These are phyloP conservation scores for Solanum appendiculatum DNA, from an alignment of 257 asterid species.

Conservation along the genomic window DNA sequence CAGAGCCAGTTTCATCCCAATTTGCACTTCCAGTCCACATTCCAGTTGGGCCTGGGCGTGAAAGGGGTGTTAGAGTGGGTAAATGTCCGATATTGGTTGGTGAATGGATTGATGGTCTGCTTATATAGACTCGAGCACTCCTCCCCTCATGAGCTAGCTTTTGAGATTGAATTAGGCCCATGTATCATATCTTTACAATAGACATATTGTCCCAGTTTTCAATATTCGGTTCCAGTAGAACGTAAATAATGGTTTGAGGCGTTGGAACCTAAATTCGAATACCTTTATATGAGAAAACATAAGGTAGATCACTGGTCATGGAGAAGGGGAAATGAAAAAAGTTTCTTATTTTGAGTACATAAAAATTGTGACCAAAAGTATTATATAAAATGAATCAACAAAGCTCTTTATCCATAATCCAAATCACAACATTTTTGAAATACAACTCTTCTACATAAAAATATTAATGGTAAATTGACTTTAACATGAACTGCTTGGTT, in stretches of 20 bases:
- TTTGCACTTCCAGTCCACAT: too few species aligned
- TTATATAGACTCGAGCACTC: not conserved
- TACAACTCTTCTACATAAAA: not conserved
- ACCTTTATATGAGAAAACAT: too few species aligned
- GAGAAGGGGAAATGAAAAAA: not conserved
- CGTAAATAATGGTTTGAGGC: too few species aligned
- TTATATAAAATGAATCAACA: not conserved
- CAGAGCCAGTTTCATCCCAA: not conserved
- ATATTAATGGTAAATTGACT: not conserved
- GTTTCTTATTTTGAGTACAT: not conserved
- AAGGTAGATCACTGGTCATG: not conserved
- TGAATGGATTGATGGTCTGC: not conserved
- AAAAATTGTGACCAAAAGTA: not conserved
- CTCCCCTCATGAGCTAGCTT: not conserved
- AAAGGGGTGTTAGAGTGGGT: not conserved
- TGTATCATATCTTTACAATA: too few species aligned
- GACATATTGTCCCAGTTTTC: too few species aligned
- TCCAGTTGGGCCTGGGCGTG: not conserved
- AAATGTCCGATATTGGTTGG: not conserved
- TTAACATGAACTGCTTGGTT: not conserved
- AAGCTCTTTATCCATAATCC: not conserved
- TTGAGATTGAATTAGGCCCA: too few species aligned
- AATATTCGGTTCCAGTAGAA: too few species aligned
- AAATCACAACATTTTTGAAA: not conserved
- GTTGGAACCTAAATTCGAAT: too few species aligned